Conservation (phyloP, 495 filamentous ascomycete species). For the Clohesyomyces aquaticus region DNA sequence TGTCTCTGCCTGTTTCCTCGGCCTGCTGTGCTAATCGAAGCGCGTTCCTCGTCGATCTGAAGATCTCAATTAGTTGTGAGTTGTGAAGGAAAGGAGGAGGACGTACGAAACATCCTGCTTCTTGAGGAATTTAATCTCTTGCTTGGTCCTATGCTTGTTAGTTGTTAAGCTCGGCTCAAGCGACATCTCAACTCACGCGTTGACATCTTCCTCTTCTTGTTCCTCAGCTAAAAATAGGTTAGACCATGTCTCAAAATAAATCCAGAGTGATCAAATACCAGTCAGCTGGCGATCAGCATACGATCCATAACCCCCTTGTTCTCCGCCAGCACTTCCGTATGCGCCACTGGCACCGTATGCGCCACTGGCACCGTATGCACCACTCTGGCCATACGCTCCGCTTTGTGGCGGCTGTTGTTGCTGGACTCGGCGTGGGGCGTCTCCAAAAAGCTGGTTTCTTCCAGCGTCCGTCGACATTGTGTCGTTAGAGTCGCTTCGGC, state of each 20-base stretch:
- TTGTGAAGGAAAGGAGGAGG: too few relatives aligned
- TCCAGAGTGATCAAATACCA: slow-evolving; percentile 34
- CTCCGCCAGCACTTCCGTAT: slow-evolving; percentile 49
- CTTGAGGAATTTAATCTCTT: slow-evolving; percentile 75
- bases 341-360: slow-evolving; percentile 39
- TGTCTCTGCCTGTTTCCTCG: slow-evolving; percentile 71
- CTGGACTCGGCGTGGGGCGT: slow-evolving; percentile 20
- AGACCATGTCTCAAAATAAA: neutral
- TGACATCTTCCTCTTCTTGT: slow-evolving; percentile 60
- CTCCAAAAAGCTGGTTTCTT: slow-evolving; percentile 35
- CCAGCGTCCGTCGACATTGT: slow-evolving; percentile 42
- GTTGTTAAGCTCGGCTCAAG: too few relatives aligned
- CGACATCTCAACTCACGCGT: too few relatives aligned
- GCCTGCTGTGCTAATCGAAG: slow-evolving; percentile 67
- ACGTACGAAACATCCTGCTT: slow-evolving; percentile 73
- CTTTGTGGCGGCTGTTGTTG: slow-evolving; percentile 17
- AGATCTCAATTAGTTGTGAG: too few relatives aligned
- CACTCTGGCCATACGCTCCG: slow-evolving; percentile 26
- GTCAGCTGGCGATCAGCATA: slow-evolving; percentile 72
- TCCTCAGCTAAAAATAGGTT: slow-evolving; percentile 53
- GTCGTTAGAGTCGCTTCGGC: slow-evolving; percentile 39
- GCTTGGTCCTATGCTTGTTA: too few relatives aligned
- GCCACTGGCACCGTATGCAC: slow-evolving; percentile 20
- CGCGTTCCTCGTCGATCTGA: slow-evolving; percentile 70
- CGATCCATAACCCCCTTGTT: slow-evolving; percentile 56